Percentiles rank a stretch among this genome's conserved stretches.
Conservation (phyloP, 2,329 filamentous ascomycete genomes). For the Scedosporium boydii region DNA sequence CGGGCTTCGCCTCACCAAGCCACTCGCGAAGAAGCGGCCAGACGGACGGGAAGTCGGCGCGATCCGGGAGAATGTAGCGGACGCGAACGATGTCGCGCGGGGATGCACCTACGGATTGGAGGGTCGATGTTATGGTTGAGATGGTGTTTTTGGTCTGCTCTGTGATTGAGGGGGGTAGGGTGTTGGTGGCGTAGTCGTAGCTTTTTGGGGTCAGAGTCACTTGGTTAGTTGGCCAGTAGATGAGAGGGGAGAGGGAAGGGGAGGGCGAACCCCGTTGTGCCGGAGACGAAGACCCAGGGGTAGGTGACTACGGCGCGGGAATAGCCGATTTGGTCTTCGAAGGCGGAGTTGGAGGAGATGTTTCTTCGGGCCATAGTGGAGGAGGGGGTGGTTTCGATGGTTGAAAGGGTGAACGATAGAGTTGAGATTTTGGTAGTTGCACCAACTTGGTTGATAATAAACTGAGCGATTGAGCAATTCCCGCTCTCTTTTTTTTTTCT, state of each 20-base stretch:
- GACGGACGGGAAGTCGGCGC: constrained; percentile 34
- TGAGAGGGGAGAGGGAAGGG: background rate
- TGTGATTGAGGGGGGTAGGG: constrained; percentile 32
- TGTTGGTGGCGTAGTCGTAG: constrained; percentile 39
- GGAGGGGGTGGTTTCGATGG: background rate
- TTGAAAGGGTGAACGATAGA: background rate
- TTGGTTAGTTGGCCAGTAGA: background rate
- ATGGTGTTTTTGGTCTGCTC: constrained; percentile 41
- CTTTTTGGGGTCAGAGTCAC: constrained; percentile 17
- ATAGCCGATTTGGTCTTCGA: constrained; percentile 44
- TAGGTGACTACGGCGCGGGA: constrained; percentile 42
- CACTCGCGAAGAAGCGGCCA: constrained; percentile 41
- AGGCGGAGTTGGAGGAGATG: constrained; percentile 40
- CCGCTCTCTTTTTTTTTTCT: too few species aligned
- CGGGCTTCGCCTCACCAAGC: constrained; percentile 38
- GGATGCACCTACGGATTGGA: constrained; percentile 30
- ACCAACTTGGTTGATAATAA: too few species aligned
- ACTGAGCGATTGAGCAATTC: too few species aligned
- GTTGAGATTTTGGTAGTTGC: background rate
- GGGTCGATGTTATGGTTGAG: constrained; percentile 34
- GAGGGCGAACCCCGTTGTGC: constrained; percentile 36
- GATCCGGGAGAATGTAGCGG: constrained; percentile 39
- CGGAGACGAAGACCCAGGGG: constrained; percentile 43
- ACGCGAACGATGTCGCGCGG: constrained; percentile 41
- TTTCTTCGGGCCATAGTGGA: constrained; percentile 24